phyloP scores from a whole-genome alignment of 2,329 filamentous ascomycete genomes.

The Colletotrichum sp. region DNA sequence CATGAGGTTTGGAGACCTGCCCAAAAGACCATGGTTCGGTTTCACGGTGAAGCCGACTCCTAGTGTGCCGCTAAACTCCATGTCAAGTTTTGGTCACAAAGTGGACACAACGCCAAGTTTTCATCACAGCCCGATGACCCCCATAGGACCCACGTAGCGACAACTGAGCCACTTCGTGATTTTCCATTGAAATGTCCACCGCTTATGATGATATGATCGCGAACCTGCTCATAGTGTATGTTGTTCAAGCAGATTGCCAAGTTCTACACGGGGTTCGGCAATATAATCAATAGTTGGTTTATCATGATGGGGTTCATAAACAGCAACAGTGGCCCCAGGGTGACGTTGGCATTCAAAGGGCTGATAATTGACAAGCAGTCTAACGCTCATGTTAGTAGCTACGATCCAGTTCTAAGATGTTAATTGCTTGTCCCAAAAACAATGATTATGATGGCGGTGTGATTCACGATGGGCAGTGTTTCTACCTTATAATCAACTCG shows the following conservation, averaged over 20 bases:
- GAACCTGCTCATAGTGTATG: no score
- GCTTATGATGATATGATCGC: not conserved
- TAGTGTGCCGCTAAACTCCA: not conserved
- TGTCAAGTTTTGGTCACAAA: not conserved
- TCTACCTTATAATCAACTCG: not conserved
- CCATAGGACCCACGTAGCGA: not conserved
- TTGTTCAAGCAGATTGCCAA: no score
- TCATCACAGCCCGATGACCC: not conserved
- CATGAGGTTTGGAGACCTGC: not conserved
- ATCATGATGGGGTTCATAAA: not conserved
- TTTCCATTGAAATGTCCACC: not conserved
- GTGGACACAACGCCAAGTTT: not conserved
- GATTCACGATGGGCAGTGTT: not conserved
- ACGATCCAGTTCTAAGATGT: not conserved
- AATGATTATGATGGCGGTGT: not conserved
- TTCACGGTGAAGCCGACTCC: not conserved
- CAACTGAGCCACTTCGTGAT: not conserved
- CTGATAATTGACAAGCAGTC: not conserved
- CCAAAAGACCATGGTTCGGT: not conserved
- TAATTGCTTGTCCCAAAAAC: accelerated
- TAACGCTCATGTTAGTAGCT: accelerated
- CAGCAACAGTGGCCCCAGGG: accelerated
- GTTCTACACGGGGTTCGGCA: no score
- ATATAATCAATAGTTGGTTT: no score
- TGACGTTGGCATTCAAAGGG: not conserved